phyloP scores from a whole-genome alignment of 2,329 filamentous ascomycete species.

The Fusarium begoniae region DNA sequence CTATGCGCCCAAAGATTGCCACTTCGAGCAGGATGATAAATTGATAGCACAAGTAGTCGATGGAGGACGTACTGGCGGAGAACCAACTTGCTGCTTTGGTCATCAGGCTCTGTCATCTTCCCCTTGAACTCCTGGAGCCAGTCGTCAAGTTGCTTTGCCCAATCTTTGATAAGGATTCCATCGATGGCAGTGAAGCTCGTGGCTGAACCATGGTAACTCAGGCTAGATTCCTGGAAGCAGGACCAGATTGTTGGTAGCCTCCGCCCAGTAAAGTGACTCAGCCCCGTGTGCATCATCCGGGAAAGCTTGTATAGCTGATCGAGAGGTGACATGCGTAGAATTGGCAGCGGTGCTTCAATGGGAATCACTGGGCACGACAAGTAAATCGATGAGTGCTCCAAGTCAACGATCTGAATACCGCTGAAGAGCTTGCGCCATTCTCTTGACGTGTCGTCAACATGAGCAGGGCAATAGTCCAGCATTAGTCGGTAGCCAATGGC shows the following conservation, averaged over 20 bases:
- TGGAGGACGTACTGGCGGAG: conserved; percentile 2
- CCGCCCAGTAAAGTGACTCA: conserved; percentile 5
- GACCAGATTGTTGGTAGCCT: conserved; percentile 3
- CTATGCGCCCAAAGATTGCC: conserved; percentile 7
- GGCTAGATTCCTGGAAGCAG: not conserved
- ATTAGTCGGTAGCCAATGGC: conserved; percentile 6
- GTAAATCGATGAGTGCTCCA: conserved; percentile 11
- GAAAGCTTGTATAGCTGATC: conserved; percentile 11
- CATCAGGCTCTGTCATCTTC: conserved; percentile 1
- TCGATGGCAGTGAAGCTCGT: not conserved
- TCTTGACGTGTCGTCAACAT: conserved; percentile 8
- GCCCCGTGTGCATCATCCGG: conserved; percentile 2
- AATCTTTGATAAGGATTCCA: not conserved
- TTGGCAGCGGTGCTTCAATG: not conserved
- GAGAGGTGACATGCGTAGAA: not conserved
- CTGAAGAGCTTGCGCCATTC: conserved; percentile 14
- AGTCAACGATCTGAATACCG: conserved; percentile 10
- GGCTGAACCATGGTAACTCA: not conserved
- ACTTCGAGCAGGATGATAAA: conserved; percentile 1
- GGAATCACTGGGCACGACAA: conserved; percentile 5
- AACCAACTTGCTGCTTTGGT: conserved; percentile 14
- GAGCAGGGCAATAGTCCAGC: conserved; percentile 13
- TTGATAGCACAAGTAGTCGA: not conserved
- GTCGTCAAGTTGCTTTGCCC: conserved; percentile 5
- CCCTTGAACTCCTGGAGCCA: conserved; percentile 13